Percentiles rank a stretch among this genome's conserved stretches.
These are phyloP conservation scores for Microstegium vimineum DNA, from an alignment of 176 grass and related monocot genomes.

Conservation along the genomic window DNA sequence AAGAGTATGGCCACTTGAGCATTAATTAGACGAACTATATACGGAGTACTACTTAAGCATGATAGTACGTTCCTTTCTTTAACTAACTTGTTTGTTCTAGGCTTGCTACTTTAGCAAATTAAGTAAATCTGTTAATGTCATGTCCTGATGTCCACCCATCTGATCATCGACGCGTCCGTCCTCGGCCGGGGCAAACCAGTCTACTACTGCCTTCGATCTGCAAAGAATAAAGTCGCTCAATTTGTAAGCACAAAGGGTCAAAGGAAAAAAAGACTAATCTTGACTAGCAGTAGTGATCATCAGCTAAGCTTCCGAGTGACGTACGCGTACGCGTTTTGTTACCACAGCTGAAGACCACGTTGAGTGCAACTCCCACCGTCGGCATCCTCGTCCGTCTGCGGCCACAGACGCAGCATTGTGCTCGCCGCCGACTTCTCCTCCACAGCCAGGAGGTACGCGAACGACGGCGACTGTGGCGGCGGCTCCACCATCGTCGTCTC, in stretches of 20 bases:
- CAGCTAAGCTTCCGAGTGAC: neutral
- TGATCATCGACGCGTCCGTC: neutral
- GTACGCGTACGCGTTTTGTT: neutral
- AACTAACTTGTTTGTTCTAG: neutral
- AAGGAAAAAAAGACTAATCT: too few species aligned
- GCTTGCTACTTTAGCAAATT: neutral
- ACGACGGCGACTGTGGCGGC: conserved; percentile 5
- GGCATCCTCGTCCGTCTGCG: neutral
- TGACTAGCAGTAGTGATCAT: neutral
- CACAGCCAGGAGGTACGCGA: conserved; percentile 19
- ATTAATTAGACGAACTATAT: neutral
- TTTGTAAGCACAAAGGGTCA: neutral
- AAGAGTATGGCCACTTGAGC: neutral
- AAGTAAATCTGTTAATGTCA: neutral
- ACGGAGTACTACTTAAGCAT: neutral
- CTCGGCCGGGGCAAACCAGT: neutral
- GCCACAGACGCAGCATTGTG: conserved; percentile 42
- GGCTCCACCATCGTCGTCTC: neutral
- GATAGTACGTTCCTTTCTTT: neutral
- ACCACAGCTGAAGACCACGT: conserved; percentile 50
- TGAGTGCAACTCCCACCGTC: neutral
- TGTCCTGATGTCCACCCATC: neutral
- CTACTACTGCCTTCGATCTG: neutral
- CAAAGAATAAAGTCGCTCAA: neutral
- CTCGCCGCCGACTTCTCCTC: conserved; percentile 24